A percentile compares a stretch with the other conserved stretches of the same genome.
phyloP scores from a whole-genome alignment of 2,329 filamentous ascomycete genomes.

The Penicillium rolfsii region DNA sequence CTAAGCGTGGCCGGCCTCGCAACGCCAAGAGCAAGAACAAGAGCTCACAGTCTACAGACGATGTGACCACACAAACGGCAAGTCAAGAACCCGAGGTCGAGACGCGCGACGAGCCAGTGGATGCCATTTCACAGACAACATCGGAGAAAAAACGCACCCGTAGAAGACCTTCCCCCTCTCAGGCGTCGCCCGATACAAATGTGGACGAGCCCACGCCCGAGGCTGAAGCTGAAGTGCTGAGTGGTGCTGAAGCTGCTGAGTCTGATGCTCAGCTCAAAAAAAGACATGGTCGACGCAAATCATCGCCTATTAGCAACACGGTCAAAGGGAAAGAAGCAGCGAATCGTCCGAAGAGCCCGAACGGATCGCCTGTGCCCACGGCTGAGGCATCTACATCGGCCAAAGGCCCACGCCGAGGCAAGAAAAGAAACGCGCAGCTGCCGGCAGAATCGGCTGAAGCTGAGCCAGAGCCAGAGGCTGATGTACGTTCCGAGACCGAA shows the following conservation, averaged over 20 bases:
- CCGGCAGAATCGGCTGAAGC: conserved; percentile 17
- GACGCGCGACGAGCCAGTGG: not conserved
- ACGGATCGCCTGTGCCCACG: not conserved
- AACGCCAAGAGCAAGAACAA: not conserved
- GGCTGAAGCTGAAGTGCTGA: not conserved
- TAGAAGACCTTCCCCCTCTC: not conserved
- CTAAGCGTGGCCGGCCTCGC: not conserved
- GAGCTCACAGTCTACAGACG: not conserved
- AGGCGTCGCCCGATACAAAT: not conserved
- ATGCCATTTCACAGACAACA: not conserved
- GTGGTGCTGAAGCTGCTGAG: not conserved
- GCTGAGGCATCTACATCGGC: conserved; percentile 8
- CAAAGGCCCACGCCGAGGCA: conserved; percentile 13
- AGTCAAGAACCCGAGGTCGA: not conserved
- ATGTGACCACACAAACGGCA: not conserved
- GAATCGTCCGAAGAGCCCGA: not conserved
- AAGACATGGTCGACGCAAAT: conserved; percentile 13
- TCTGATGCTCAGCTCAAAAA: conserved; percentile 2
- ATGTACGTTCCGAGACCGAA: conserved; percentile 13
- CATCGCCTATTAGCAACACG: conserved; percentile 4
- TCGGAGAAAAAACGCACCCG: not conserved
- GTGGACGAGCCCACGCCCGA: not conserved
- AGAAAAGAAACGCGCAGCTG: conserved; percentile 12
- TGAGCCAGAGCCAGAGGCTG: conserved; percentile 10
- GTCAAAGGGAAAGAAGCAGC: not conserved